Conservation (phyloP, 1,284 basidiomycete genomes). For the Thecaphora thlaspeos region DNA sequence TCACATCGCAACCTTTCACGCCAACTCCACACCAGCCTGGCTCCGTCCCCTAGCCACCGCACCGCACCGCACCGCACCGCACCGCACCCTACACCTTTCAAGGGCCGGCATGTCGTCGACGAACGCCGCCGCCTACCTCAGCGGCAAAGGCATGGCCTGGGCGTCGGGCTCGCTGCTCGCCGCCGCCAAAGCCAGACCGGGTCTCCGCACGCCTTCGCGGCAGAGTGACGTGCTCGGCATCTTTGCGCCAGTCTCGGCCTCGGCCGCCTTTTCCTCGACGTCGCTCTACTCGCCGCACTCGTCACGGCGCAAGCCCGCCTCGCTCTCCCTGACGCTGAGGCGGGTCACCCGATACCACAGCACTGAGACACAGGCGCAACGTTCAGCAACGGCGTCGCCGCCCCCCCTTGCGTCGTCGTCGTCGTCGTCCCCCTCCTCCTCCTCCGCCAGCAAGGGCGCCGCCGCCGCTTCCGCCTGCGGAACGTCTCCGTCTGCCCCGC, state of each 20-base stretch:
- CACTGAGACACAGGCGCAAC: constrained; percentile 21
- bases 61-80: background rate
- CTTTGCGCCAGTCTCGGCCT: constrained; percentile 24
- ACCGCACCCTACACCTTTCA: background rate
- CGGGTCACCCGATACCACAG: constrained; percentile 26
- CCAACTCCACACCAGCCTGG: too few relatives aligned
- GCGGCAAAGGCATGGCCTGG: constrained; percentile 27
- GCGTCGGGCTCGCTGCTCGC: constrained; percentile 29
- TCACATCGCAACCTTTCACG: too few relatives aligned
- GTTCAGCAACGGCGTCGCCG: constrained; percentile 1
- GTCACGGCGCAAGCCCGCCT: constrained; percentile 22
- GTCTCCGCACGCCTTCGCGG: constrained; percentile 7
- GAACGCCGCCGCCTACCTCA: constrained; percentile 18
- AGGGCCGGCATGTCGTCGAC: constrained; percentile 21
- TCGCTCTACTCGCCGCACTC: constrained; percentile 30
- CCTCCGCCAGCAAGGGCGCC: constrained; percentile 15
- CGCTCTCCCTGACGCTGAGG: constrained; percentile 10
- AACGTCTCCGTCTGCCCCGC: too few relatives aligned
- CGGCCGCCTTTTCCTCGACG: constrained; percentile 18
- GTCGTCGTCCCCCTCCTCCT: constrained; percentile 15
- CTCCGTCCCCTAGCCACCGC: background rate
- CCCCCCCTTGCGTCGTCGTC: constrained; percentile 6
- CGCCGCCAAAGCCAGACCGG: constrained; percentile 17
- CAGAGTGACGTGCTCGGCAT: constrained; percentile 37
- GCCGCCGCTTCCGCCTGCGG: constrained; percentile 3